These are phyloP conservation scores for Coemansia sp. DNA, from an alignment of 192 early-diverging fungal species.

Conservation along the genomic window DNA sequence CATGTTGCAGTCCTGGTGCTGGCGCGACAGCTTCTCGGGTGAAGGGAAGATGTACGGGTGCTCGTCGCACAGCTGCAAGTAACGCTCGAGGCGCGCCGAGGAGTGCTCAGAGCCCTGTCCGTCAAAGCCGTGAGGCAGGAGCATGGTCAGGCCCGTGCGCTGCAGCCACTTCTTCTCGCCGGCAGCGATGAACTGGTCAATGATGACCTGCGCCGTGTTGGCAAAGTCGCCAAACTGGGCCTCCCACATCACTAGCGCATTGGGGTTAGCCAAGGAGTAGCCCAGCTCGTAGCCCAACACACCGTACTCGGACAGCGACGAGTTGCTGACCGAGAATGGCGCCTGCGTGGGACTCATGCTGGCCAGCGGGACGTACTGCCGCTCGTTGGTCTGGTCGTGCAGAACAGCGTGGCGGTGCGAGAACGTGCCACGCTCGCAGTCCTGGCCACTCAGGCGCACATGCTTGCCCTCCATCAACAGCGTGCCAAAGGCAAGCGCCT, in stretches of 20 bases:
- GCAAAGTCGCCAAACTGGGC: slow-evolving; percentile 99
- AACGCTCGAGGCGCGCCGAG: slow-evolving; percentile 92
- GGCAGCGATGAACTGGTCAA: slow-evolving; percentile 96
- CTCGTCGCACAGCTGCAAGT: slow-evolving; percentile 94
- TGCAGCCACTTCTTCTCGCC: slow-evolving; percentile 99
- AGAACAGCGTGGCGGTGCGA: slow-evolving; percentile 98
- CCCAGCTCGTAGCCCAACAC: slow-evolving; percentile 96
- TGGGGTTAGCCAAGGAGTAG: slow-evolving; percentile 93
- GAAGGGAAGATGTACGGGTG: slow-evolving; percentile 84
- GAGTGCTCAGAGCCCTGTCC: slow-evolving; percentile 99
- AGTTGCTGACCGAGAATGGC: slow-evolving; percentile 91
- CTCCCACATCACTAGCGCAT: slow-evolving; percentile 95
- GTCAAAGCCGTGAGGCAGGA: slow-evolving; percentile 97
- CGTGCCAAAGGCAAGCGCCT: slow-evolving; percentile 90
- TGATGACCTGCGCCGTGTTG: slow-evolving; percentile 96
- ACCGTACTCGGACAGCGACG: slow-evolving; percentile 95
- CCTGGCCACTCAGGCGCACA: slow-evolving; percentile 93
- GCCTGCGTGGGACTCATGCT: slow-evolving; percentile 87
- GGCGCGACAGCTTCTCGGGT: slow-evolving; percentile 79
- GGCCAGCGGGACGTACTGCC: slow-evolving; percentile 81
- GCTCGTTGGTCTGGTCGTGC: slow-evolving; percentile 92
- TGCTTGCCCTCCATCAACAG: slow-evolving; percentile 92
- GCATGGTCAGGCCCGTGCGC: slow-evolving; percentile 91
- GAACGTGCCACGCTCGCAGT: slow-evolving; percentile 99
- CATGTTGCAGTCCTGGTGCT: slow-evolving; percentile 99